Percentiles rank a stretch among this genome's conserved stretches.
Evolutionary conservation across 192 early-diverging fungal species (phyloP).

Genomic region (Chytriomyces hyalinus): DNA sequence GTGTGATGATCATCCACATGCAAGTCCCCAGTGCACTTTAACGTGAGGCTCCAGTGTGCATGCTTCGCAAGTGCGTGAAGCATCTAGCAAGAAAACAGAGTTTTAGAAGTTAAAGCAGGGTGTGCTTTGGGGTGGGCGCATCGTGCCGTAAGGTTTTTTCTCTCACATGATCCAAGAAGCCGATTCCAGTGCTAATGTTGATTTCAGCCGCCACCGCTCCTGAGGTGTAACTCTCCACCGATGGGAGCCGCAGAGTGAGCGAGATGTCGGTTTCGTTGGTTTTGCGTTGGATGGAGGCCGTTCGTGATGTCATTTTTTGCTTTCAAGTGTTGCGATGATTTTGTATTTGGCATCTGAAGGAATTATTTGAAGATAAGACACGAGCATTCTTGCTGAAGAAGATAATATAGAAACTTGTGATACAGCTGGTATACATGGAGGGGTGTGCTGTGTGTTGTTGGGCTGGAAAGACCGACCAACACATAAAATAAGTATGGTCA

Average conservation of each 20-base stretch:
- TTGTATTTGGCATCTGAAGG: no score
- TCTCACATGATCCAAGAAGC: constrained; percentile 94
- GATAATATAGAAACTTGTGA: no score
- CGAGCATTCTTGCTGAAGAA: no score
- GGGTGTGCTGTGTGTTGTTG: no score
- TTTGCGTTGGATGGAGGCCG: constrained; percentile 70
- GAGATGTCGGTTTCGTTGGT: constrained; percentile 95
- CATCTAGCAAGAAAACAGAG: constrained; percentile 67
- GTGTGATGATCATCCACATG: constrained; percentile 99
- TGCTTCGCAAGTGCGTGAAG: constrained; percentile 98
- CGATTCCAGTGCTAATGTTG: constrained; percentile 87
- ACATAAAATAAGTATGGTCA: neutral
- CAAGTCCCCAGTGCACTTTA: constrained; percentile 90
- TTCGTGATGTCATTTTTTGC: constrained; percentile 2
- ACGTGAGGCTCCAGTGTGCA: constrained; percentile 82
- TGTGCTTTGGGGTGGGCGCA: neutral
- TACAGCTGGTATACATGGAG: no score
- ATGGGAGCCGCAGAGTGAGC: constrained; percentile 69
- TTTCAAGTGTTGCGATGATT: no score
- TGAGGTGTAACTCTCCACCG: constrained; percentile 40
- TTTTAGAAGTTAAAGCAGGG: neutral
- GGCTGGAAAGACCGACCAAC: neutral
- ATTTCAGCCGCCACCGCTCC: constrained; percentile 68
- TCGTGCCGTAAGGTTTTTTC: neutral
- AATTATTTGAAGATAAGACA: no score